phyloP scores from a whole-genome alignment of 2,329 filamentous ascomycete genomes.

The Exserohilum rostratum region DNA sequence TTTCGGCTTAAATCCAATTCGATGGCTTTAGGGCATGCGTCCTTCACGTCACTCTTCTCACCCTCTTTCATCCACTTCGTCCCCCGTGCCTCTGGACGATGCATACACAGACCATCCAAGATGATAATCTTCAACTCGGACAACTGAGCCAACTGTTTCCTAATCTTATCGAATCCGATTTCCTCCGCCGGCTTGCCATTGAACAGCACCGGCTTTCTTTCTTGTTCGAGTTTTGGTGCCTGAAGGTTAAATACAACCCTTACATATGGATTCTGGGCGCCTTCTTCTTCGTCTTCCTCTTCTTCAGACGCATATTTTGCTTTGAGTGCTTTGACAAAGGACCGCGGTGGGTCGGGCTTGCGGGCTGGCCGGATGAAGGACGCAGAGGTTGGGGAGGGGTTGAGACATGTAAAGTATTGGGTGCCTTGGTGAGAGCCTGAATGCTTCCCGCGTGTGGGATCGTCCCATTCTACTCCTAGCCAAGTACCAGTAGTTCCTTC shows the following conservation, averaged over 20 bases:
- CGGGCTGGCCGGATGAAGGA: slow-evolving; percentile 86
- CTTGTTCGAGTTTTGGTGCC: slow-evolving; percentile 20
- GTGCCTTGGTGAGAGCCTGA: slow-evolving; percentile 79
- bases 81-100: slow-evolving; percentile 39
- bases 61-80: slow-evolving; percentile 32
- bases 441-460: slow-evolving; percentile 84
- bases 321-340: slow-evolving; percentile 79
- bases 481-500: slow-evolving; percentile 77
- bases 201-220: slow-evolving; percentile 67
- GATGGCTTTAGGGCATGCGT: slow-evolving; percentile 63
- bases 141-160: slow-evolving; percentile 76
- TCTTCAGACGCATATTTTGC: slow-evolving; percentile 76
- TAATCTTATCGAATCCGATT: slow-evolving; percentile 93
- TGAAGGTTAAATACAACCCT: slow-evolving; percentile 39
- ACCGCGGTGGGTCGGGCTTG: slow-evolving; percentile 68
- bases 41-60: slow-evolving; percentile 56
- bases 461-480: slow-evolving; percentile 98
- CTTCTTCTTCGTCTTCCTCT: slow-evolving; percentile 15
- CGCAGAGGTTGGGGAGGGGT: slow-evolving; percentile 70
- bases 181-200: slow-evolving; percentile 86
- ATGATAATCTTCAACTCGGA: slow-evolving; percentile 80
- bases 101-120: slow-evolving; percentile 76
- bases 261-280: slow-evolving; percentile 44
- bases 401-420: slow-evolving; percentile 56
- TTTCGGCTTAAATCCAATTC: slow-evolving; percentile 89